These are phyloP conservation scores for Botrytis pseudocinerea DNA, from an alignment of 2,329 filamentous ascomycete genomes.

Conservation along the genomic window DNA sequence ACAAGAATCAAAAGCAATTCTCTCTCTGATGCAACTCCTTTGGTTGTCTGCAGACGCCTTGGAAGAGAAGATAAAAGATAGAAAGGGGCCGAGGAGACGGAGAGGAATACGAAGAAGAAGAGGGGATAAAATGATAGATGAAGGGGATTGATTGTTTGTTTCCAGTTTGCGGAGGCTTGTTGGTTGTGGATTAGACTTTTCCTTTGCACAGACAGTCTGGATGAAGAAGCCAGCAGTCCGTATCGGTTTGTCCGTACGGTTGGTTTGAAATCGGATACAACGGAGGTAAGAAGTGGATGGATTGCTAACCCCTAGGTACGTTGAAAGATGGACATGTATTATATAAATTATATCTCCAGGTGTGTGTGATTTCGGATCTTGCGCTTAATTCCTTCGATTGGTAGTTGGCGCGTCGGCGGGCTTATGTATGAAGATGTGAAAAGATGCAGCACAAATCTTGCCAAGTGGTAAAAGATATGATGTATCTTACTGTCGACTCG, in stretches of 20 bases:
- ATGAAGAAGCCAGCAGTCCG: neutral
- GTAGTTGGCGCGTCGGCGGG: neutral
- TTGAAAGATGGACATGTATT: neutral
- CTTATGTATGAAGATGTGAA: neutral
- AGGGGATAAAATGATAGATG: neutral
- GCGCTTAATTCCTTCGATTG: neutral
- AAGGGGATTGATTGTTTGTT: neutral
- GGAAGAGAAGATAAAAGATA: neutral
- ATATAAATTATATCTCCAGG: neutral
- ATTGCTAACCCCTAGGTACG: neutral
- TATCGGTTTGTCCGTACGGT: neutral
- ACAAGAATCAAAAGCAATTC: neutral
- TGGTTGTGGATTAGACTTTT: constrained; percentile 4
- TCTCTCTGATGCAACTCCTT: neutral
- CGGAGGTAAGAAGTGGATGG: neutral
- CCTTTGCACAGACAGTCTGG: neutral
- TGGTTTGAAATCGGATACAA: neutral
- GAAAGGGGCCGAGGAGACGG: neutral
- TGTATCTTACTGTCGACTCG: neutral
- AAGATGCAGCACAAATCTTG: neutral
- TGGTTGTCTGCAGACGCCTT: neutral
- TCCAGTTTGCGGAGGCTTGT: constrained; percentile 2
- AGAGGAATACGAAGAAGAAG: neutral
- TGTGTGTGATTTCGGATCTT: neutral
- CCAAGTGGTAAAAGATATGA: neutral